These are phyloP conservation scores for Saturnispora sanitii DNA, from an alignment of 805 yeast genomes.

Conservation along the genomic window DNA sequence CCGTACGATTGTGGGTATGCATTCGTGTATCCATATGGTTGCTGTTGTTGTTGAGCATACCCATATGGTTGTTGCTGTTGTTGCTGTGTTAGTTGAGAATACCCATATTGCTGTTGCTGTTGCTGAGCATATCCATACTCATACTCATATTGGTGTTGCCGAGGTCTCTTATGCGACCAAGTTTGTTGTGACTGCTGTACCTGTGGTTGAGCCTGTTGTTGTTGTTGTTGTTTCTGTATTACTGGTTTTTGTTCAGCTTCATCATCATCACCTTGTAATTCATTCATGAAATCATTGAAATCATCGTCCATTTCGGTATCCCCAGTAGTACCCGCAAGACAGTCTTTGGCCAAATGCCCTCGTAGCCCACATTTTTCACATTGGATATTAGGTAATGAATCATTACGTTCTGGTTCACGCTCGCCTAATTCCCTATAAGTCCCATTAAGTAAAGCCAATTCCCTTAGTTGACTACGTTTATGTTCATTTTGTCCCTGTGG, in stretches of 20 bases:
- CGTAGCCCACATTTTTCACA: slow-evolving; percentile 72
- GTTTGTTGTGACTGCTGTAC: slow-evolving; percentile 4
- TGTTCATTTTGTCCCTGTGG: slow-evolving; percentile 92
- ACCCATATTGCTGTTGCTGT: background rate
- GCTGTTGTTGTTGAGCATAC: background rate
- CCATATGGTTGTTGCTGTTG: background rate
- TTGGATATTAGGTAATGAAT: slow-evolving; percentile 45
- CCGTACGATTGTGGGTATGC: no score
- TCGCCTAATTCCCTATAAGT: slow-evolving; percentile 78
- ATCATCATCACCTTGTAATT: slow-evolving; percentile 28
- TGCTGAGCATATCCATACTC: background rate
- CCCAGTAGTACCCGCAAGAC: slow-evolving; percentile 35
- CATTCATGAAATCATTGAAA: slow-evolving; percentile 42
- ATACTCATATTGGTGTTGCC: background rate
- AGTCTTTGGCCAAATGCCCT: slow-evolving; percentile 88
- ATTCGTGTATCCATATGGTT: background rate
- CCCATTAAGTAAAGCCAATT: slow-evolving; percentile 89
- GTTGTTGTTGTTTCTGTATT: slow-evolving; percentile 2
- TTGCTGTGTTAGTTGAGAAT: background rate
- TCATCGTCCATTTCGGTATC: slow-evolving; percentile 34
- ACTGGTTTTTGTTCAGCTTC: background rate
- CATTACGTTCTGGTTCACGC: slow-evolving; percentile 55
- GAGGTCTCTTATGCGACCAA: background rate
- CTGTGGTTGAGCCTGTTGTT: background rate
- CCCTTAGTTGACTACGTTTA: slow-evolving; percentile 83